Evolutionary conservation across 768 basidiomycete genomes (phyloP).

Genomic region (Suillus spraguei): DNA sequence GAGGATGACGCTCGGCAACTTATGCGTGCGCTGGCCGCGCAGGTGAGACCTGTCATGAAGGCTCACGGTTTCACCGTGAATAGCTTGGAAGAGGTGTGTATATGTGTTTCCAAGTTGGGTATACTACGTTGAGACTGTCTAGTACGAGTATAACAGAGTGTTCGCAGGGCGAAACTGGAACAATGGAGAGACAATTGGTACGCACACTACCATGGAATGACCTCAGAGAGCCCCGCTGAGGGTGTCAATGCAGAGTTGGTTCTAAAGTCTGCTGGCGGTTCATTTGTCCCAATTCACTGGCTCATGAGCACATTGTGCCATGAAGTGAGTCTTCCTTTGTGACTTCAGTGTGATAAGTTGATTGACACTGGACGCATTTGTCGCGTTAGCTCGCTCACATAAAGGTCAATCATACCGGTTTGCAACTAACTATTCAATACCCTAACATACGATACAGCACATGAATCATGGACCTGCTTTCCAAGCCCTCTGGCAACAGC

Average conservation of each 20-base stretch:
- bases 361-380: slow-evolving; percentile 13
- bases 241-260: slow-evolving; percentile 63
- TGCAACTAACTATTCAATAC: slow-evolving; percentile 4
- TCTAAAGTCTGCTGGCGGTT: slow-evolving; percentile 60
- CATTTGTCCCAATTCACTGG: slow-evolving; percentile 64
- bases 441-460: slow-evolving; percentile 46
- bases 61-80: slow-evolving; percentile 74
- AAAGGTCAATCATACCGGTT: slow-evolving; percentile 47
- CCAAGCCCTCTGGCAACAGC: slow-evolving; percentile 71
- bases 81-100: slow-evolving; percentile 75
- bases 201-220: slow-evolving; percentile 11
- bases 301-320: slow-evolving; percentile 81
- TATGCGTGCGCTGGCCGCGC: slow-evolving; percentile 78
- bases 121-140: slow-evolving; percentile 5
- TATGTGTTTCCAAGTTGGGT: neutral
- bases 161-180: slow-evolving; percentile 90
- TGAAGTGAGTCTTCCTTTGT: slow-evolving; percentile 53
- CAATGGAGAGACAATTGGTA: slow-evolving; percentile 77
- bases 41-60: slow-evolving; percentile 85
- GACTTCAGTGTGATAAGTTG: slow-evolving; percentile 1
- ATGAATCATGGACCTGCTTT: slow-evolving; percentile 81
- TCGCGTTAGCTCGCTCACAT: slow-evolving; percentile 73
- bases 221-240: neutral
- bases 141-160: slow-evolving; percentile 81
- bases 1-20: slow-evolving; percentile 71